Base-by-base conservation (phyloP, 148 eudicot genomes). In the Rhododendron ferrugineum region DNA sequence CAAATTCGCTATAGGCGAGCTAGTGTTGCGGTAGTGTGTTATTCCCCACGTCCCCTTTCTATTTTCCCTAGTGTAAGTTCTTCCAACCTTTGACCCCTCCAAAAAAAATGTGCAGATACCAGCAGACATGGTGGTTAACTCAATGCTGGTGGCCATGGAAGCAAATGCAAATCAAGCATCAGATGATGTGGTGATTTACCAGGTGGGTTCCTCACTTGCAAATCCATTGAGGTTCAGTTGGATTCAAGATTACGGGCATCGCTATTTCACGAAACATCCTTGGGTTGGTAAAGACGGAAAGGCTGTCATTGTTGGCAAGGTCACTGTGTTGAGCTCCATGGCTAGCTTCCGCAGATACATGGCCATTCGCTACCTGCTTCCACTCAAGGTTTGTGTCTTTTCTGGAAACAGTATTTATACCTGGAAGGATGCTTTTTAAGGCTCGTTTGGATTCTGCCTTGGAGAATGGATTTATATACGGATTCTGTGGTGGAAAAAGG, bases 91-190 rank as follows among this genome's bases (percentile, higher is more conserved):
- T 52, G 58, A 52, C 58, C 58, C 58, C 4, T 0, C 3, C 14
- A 52, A 14, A 52, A 52, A 73, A 15, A 34, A 74, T 2, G 37
- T 44, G 80, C 88, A 90, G 92, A 89, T 91, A 56, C 94, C 92
- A 16, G 94, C 85, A 46, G 94, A 92, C 75, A 90, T 92, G 89
- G 94, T 92, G 85, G 92, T 86, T 22, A 91, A 92, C 66, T 85
- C 93, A 5, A 91, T 89, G 14, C 60, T 92, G 58, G 93, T 86
- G 30, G 90, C 92, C 52, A 89, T 90, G 86, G 90, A 72, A 36
- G 89, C 89, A 49, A 89, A 91, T 85, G 85, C 89, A 60, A 89
- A 87, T 4, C 73, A 84, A 44, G 10, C 20, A 30, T 30, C 75
- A 13, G 86, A 80, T 2, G 46, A 37, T 13, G 68, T 62, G 74